Evolutionary conservation across 306 rosid species (phyloP).

Genomic region (Rosa chinensis): DNA sequence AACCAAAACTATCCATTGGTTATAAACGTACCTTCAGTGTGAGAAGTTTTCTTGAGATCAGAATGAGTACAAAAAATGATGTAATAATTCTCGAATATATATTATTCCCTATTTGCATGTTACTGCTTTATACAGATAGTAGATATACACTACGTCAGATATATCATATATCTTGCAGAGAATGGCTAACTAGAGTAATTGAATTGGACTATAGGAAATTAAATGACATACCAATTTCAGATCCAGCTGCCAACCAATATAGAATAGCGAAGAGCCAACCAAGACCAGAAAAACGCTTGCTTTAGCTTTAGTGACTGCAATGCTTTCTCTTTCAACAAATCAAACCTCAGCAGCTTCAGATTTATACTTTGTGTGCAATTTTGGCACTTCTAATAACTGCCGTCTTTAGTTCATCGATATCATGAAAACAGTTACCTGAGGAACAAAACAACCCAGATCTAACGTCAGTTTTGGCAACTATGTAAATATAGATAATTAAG

Average conservation of each 20-base stretch:
- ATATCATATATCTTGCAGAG: background rate
- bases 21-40: slow-evolving; percentile 1
- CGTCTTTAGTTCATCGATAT: slow-evolving; percentile 34
- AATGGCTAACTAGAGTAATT: background rate
- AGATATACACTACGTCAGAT: too few species aligned
- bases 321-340: slow-evolving; percentile 9
- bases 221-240: slow-evolving; percentile 28
- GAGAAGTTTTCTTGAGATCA: slow-evolving; percentile 2
- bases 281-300: slow-evolving; percentile 1
- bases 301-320: slow-evolving; percentile 1
- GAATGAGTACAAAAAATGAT: slow-evolving; percentile 9
- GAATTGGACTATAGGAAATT: slow-evolving; percentile 5
- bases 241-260: slow-evolving; percentile 30
- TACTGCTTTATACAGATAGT: background rate
- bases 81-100: background rate
- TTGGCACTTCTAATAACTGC: slow-evolving; percentile 26
- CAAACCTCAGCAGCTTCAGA: slow-evolving; percentile 32
- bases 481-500: slow-evolving; percentile 14
- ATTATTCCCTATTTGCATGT: background rate
- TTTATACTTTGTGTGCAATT: slow-evolving; percentile 32
- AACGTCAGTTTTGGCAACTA: slow-evolving; percentile 51
- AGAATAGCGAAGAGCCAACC: slow-evolving; percentile 11
- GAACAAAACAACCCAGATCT: slow-evolving; percentile 32
- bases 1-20: slow-evolving; percentile 56
- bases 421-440: slow-evolving; percentile 39